phyloP scores from a whole-genome alignment of 2,329 filamentous ascomycete species.

The Phialophora chinensis region DNA sequence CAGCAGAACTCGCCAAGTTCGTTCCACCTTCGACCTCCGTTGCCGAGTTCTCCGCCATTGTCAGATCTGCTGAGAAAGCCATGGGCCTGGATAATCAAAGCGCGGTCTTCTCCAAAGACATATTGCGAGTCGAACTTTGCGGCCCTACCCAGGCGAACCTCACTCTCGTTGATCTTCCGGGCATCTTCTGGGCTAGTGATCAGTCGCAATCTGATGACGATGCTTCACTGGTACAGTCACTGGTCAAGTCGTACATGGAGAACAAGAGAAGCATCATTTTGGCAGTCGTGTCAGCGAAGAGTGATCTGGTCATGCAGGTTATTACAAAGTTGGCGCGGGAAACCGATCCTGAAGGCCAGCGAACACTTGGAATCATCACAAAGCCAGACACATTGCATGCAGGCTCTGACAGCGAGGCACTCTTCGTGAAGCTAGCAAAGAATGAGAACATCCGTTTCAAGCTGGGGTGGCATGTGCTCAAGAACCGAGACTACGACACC shows the following conservation, averaged over 20 bases:
- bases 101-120: constrained; percentile 54
- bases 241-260: constrained; percentile 61
- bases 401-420: constrained; percentile 42
- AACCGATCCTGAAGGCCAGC: constrained; percentile 43
- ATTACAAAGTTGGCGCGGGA: constrained; percentile 57
- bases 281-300: constrained; percentile 58
- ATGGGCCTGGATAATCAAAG: constrained; percentile 56
- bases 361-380: constrained; percentile 49
- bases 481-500: constrained; percentile 51
- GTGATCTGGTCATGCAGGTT: constrained; percentile 62
- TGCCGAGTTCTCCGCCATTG: constrained; percentile 55
- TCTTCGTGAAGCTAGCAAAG: constrained; percentile 39
- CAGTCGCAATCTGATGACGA: constrained; percentile 61
- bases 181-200: constrained; percentile 62
- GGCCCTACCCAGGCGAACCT: constrained; percentile 66
- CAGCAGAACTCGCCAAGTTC: constrained; percentile 30
- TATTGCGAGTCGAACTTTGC: constrained; percentile 64
- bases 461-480: constrained; percentile 59
- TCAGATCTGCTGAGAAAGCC: constrained; percentile 57
- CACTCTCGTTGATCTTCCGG: constrained; percentile 67
- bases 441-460: constrained; percentile 45
- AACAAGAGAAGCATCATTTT: constrained; percentile 65
- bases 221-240: constrained; percentile 58
- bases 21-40: constrained; percentile 40
- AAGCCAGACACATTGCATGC: constrained; percentile 45